phyloP scores from a whole-genome alignment of 106 monocot genomes.

The Gastrodia elata region DNA sequence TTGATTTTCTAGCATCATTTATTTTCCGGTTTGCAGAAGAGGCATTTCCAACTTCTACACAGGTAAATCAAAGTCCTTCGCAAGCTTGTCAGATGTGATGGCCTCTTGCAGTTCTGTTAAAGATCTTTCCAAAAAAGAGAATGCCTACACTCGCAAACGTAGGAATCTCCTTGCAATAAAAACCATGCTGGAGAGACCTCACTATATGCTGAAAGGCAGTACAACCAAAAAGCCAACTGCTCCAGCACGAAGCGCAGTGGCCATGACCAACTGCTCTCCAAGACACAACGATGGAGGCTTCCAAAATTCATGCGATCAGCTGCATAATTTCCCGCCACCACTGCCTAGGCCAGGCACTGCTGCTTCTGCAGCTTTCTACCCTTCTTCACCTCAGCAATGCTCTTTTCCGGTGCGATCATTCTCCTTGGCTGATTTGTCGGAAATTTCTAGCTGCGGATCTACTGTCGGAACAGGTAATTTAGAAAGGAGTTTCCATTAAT shows the following conservation, averaged over 20 bases:
- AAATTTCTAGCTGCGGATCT: not conserved
- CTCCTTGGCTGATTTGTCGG: constrained; percentile 32
- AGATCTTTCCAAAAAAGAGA: constrained; percentile 51
- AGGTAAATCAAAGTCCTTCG: constrained; percentile 71
- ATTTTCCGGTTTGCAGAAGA: constrained; percentile 18
- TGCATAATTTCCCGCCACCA: constrained; percentile 24
- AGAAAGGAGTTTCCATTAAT: not conserved
- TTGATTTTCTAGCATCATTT: too few species aligned
- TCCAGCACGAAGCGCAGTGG: constrained; percentile 7
- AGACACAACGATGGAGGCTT: not conserved
- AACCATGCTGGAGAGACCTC: constrained; percentile 16
- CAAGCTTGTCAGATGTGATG: constrained; percentile 26
- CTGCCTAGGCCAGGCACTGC: not conserved
- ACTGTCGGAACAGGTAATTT: not conserved
- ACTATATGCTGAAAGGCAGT: constrained; percentile 2
- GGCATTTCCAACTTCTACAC: constrained; percentile 64
- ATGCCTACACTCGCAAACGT: constrained; percentile 48
- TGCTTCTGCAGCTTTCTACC: not conserved
- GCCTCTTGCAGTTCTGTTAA: constrained; percentile 31
- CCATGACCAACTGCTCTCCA: constrained; percentile 10
- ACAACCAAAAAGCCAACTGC: constrained; percentile 19
- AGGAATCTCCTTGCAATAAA: constrained; percentile 43
- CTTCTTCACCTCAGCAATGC: constrained; percentile 11
- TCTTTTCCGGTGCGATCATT: constrained; percentile 30
- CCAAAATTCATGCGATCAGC: not conserved